Conservation (phyloP, 495 filamentous ascomycete species). For the Penicillium desertorum region DNA sequence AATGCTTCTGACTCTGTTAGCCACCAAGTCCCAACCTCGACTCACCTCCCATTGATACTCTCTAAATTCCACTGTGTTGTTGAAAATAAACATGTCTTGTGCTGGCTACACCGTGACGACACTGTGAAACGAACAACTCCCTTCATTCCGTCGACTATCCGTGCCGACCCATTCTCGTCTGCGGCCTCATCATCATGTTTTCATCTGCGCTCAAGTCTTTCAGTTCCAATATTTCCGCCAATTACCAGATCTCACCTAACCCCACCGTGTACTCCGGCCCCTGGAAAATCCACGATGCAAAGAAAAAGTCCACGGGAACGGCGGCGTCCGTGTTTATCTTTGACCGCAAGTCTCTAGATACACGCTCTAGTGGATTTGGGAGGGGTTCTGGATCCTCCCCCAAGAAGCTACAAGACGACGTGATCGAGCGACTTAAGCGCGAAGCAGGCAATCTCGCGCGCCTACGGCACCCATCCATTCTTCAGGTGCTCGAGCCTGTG, state of each 20-base stretch:
- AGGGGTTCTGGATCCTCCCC: conserved; percentile 63
- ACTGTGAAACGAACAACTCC: conserved; percentile 18
- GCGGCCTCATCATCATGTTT: conserved; percentile 67
- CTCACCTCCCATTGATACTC: not conserved
- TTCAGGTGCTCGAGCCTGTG: conserved; percentile 92
- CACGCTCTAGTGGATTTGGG: conserved; percentile 57
- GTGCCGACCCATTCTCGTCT: conserved; percentile 1
- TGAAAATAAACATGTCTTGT: conserved; percentile 14
- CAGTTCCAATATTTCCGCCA: conserved; percentile 82
- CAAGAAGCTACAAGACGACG: conserved; percentile 81
- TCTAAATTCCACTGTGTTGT: not conserved
- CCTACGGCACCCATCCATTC: conserved; percentile 83
- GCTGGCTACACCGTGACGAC: conserved; percentile 5
- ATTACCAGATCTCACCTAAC: conserved; percentile 75
- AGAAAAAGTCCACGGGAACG: conserved; percentile 90
- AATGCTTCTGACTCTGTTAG: not conserved
- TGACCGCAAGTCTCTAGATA: conserved; percentile 80
- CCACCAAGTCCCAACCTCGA: too few species aligned
- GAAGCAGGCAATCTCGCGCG: conserved; percentile 85
- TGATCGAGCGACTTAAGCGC: conserved; percentile 84
- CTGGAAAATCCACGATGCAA: conserved; percentile 97
- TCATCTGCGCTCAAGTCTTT: conserved; percentile 89
- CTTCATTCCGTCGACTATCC: conserved; percentile 2
- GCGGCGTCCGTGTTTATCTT: conserved; percentile 91
- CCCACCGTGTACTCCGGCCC: conserved; percentile 75